These are phyloP conservation scores for Halophytophthora batemanensis DNA, from an alignment of 352 stramenopile genomes.

Conservation along the genomic window DNA sequence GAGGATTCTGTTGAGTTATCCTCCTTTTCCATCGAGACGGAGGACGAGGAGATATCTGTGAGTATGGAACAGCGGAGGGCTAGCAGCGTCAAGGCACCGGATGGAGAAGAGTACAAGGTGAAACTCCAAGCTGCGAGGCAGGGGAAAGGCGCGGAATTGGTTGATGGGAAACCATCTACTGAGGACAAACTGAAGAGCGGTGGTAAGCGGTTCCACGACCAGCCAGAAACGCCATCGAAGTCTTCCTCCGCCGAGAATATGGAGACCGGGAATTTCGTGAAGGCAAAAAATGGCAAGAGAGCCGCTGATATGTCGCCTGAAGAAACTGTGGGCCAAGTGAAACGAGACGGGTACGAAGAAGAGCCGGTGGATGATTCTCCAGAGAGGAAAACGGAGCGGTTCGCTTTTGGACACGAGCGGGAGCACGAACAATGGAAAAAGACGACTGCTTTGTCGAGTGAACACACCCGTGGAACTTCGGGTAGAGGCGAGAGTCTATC, in stretches of 20 bases:
- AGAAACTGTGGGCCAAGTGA: not conserved
- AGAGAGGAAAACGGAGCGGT: not conserved
- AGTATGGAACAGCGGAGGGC: constrained; percentile 7
- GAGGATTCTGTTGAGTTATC: constrained; percentile 36
- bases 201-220: constrained; percentile 2
- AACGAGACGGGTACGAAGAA: not conserved
- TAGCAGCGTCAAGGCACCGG: constrained; percentile 3
- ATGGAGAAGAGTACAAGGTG: not conserved
- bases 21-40: constrained; percentile 30
- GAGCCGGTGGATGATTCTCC: constrained; percentile 1
- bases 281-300: constrained; percentile 4
- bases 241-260: constrained; percentile 2
- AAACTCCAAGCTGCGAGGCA: constrained; percentile 6
- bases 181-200: not conserved
- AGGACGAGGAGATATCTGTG: constrained; percentile 18
- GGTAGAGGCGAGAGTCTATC: no score
- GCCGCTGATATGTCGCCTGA: not conserved
- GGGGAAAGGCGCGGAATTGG: not conserved
- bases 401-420: not conserved
- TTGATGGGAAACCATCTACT: constrained; percentile 5
- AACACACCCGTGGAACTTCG: no score
- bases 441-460: not conserved
- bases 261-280: constrained; percentile 4
- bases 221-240: constrained; percentile 3
- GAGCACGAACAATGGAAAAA: not conserved